phyloP scores from a whole-genome alignment of 176 grass and related monocot species.

The Miscanthus lutarioriparius region DNA sequence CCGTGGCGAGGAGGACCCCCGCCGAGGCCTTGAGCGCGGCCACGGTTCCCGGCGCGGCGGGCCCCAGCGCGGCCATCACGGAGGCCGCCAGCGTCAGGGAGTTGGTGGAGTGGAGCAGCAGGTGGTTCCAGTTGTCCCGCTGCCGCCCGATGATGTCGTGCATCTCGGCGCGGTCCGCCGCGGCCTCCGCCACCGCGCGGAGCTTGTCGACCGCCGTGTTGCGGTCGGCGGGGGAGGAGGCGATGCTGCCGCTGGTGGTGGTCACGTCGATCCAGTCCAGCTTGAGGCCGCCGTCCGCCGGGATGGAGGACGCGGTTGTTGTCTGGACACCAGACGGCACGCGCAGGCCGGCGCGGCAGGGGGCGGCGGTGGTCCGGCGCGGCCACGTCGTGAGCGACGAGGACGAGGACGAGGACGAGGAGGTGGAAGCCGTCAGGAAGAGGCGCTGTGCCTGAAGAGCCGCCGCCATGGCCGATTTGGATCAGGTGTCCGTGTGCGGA shows the following conservation, averaged over 20 bases:
- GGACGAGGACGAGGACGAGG: too few relatives aligned
- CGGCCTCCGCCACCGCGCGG: conserved; percentile 41
- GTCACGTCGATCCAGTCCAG: conserved; percentile 20
- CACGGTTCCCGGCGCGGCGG: background rate
- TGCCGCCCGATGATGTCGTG: conserved; percentile 68
- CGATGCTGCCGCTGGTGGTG: rapidly evolving
- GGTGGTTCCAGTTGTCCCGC: conserved; percentile 76
- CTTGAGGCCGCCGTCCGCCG: background rate
- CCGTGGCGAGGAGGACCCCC: conserved; percentile 27
- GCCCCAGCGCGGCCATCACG: conserved; percentile 47
- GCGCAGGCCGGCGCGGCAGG: conserved; percentile 17
- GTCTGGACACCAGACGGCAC: background rate
- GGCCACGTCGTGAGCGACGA: background rate
- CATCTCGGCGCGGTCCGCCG: conserved; percentile 60
- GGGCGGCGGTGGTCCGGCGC: background rate
- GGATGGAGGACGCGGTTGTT: background rate
- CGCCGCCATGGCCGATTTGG: background rate
- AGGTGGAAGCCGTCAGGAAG: background rate
- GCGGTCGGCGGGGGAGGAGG: background rate
- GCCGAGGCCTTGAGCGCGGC: conserved; percentile 12
- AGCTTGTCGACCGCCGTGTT: conserved; percentile 26
- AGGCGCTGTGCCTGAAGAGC: conserved; percentile 19
- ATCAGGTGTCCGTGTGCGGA: too few relatives aligned
- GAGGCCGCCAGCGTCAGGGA: conserved; percentile 50
- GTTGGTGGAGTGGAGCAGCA: conserved; percentile 66